Base-by-base conservation (phyloP, 1,139 yeast species). In the Debaryomyces sp. region DNA sequence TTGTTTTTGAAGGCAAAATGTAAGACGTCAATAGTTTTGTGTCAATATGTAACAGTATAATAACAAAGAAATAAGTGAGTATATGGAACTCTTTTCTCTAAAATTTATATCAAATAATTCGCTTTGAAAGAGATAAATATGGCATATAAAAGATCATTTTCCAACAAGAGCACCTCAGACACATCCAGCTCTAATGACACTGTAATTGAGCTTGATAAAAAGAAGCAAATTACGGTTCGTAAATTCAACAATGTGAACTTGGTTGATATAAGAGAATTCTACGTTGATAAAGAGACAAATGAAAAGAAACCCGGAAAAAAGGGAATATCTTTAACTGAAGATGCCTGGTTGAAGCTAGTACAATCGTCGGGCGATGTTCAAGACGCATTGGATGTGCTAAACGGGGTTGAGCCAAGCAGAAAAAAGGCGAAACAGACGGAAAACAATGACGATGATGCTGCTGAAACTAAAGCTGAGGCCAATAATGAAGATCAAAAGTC, bases 181-280 rank as follows among this genome's bases (percentile, higher is more conserved):
- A 27, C 49, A 5, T 42, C 38, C 27, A 18, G 49, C 6, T 41
- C 50, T 36, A 53, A 58, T 38, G 64, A 56, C 22, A 46, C 49
- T 4, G 62, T 59, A 15, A 62, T 70, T 42, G 70, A 70, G 22
- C 62, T 75, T 46, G 95, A 90, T 45, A 76, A 75, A 60, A 87
- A 81, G 66, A 88, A 88, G 61, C 80, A 83, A 51, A 85, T 88
- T 35, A 82, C 89, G 0, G 89, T 90, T 23, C 77, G 90, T 48
- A 79, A 79, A 57, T 90, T 82, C 73, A 84, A 87, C 46, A 82
- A 83, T 46, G 71, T 73, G 51, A 81, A 78, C 44, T 69, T 89
- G 55, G 81, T 91, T 12, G 96, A 90, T 59, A 88, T 90, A 48
- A 78, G 97, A 49, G 96, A 91, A 64, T 89, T 75, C 68, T 90